Evolutionary conservation across 2,329 filamentous ascomycete genomes (phyloP).

Genomic region (Sporothrix pseudoabietina): DNA sequence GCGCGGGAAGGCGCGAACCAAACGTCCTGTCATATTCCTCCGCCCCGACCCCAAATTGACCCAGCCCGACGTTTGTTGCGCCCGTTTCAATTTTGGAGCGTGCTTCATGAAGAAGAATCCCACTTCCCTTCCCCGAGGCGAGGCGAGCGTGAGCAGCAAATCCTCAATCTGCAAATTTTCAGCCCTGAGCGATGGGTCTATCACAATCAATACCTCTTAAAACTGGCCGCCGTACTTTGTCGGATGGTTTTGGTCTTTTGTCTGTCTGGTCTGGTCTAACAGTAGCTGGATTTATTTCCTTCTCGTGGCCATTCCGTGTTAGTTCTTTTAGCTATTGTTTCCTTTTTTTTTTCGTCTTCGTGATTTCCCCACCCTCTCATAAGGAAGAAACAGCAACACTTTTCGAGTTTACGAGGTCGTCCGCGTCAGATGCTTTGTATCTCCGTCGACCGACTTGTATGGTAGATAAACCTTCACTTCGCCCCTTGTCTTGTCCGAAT

Average conservation of each 20-base stretch:
- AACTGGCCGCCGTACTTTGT: neutral
- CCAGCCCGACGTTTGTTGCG: neutral
- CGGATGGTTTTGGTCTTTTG: neutral
- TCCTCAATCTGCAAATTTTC: slow-evolving; percentile 26
- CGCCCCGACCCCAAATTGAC: neutral
- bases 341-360: neutral
- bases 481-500: neutral
- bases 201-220: neutral
- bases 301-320: neutral
- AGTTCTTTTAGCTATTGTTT: neutral
- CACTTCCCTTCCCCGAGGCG: neutral
- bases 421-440: slow-evolving; percentile 9
- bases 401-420: neutral
- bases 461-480: neutral
- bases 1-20: neutral
- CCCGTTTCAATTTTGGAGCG: neutral
- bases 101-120: neutral
- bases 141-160: slow-evolving; percentile 5
- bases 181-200: slow-evolving; percentile 25
- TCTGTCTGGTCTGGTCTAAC: neutral
- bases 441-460: neutral
- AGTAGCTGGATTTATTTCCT: no score
- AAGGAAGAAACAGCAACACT: neutral
- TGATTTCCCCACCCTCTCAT: neutral
- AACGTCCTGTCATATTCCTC: neutral